Base-by-base conservation (phyloP, 768 basidiomycete species). In the Galerina sulciceps region DNA sequence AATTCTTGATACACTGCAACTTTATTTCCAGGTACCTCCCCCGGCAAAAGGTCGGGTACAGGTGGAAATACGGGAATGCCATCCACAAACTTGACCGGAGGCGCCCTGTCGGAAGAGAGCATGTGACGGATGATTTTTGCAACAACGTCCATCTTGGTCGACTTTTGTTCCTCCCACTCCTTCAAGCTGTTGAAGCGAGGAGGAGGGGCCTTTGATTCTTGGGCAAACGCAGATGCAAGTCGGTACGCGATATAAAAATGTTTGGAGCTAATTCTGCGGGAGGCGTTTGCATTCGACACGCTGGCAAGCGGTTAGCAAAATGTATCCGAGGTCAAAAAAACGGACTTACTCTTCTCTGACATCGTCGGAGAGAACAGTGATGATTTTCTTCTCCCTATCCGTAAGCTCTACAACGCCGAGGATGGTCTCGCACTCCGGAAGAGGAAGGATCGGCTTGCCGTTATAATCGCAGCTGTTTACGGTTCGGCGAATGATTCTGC, bases 1-100 rank as follows among this genome's bases (percentile, higher is more conserved):
- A 72, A 72, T 20, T 68, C 65, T n/a, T 66, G 59, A 15, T 58
- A 71, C 1, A 69, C 44, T 2, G 67, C 6, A 10, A 71, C 57
- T 20, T 64, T 65, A 2, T 49, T 49, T 0, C 35, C n/a, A 6
- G 53, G 37, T 5, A 22, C 17, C 31, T 60, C 60, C 0, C 55
- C 62, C 6, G 42, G 41, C 6, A 6, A 44, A 49, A 10, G 40
- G 22, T 10, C n/a, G n/a, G 66, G 63, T 0, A 58, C 18, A 1
- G 42, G 4, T 0, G 64, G 65, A 49, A 65, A 70, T 4, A 57
- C 11, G 9, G 59, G 18, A 6, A 11, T 1, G 2, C 69, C 69
- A 4, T 68, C 50, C n/a, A 57, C 43, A 9, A 70, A 67, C 2
- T 11, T 5, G 2, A 69, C 36, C 1, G 45, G 54, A n/a, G n/a